Percentiles rank a stretch among this genome's conserved stretches.
Conservation (phyloP, 75 land plant genomes). For the Cunninghamia lanceolata region DNA sequence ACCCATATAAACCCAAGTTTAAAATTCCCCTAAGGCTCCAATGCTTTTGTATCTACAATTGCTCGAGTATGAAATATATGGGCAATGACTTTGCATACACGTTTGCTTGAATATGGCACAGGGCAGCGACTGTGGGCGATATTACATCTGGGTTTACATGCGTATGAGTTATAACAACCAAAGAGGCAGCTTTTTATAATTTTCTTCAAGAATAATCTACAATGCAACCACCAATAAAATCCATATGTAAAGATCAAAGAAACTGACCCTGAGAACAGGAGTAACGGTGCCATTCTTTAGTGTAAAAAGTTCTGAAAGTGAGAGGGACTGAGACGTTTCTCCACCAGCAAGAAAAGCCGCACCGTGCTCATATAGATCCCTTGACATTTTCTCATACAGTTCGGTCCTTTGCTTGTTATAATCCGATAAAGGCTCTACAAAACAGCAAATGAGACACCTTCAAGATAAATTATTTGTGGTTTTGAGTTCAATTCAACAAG, state of each 20-base stretch:
- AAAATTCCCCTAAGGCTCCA: neutral
- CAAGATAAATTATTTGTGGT: neutral
- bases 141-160: neutral
- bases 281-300: conserved; percentile 49
- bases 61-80: neutral
- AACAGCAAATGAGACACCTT: neutral
- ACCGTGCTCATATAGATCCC: conserved; percentile 71
- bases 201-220: neutral
- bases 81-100: neutral
- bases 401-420: conserved; percentile 33
- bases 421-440: neutral
- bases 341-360: conserved; percentile 61
- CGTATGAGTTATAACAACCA: neutral
- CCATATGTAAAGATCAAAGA: neutral
- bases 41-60: neutral
- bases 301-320: conserved; percentile 71
- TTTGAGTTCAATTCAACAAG: neutral
- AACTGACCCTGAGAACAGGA: conserved; percentile 64
- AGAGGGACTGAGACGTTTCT: conserved; percentile 82
- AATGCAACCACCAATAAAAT: neutral
- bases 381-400: conserved; percentile 75
- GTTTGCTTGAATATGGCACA: neutral
- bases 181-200: neutral
- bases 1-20: neutral
- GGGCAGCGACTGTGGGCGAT: neutral